Evolutionary conservation across 2,329 filamentous ascomycete species (phyloP), one percentile per base, ranked within the genome.

Genomic region (Nothopassalora personata): DNA sequence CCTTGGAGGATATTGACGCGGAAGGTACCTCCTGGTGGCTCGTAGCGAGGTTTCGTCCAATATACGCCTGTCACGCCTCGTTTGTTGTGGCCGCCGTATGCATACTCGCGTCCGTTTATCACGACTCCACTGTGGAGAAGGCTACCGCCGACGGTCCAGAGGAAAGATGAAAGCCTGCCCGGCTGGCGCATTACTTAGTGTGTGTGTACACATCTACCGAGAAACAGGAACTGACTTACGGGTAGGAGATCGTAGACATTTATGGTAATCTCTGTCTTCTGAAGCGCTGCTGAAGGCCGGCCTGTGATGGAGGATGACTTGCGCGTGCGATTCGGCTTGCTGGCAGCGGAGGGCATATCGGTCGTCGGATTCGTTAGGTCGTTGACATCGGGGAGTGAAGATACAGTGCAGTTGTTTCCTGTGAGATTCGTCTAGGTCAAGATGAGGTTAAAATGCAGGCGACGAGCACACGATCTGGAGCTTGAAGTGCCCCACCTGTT

Each of bases 51-150:
- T 48, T 65, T 67, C 15, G 89, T 93, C 85, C 86, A 91, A 76
- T 94, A 95, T 8, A 95, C 90, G 52, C 90, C 90, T 4, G 88
- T 93, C 58, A 87, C 74, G 27, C 83, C 83, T 53, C 78, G 83
- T 66, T 83, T 83, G 70, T 90, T 85, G 72, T 95, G 90, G 1
- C 90, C 90, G 47, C 90, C 90, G 69, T 90, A 95, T 23, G 90
- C 90, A 71, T 94, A 95, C 77, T 95, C 90, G 63, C 80, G 83
- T 65, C 87, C 84, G 71, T 87, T 86, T 74, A 94, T 90, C 45
- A 91, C 89, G 56, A 95, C 87, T 54, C 89, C 90, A 0, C 90
- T 90, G 72, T 95, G 90, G 5, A 94, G 82, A 34, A 95, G 84
- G 5, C 87, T 89, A 49, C 87, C 83, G 60, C 90, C 90, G 56